Conservation (phyloP, 768 basidiomycete species). For the Trametes cubensis region DNA sequence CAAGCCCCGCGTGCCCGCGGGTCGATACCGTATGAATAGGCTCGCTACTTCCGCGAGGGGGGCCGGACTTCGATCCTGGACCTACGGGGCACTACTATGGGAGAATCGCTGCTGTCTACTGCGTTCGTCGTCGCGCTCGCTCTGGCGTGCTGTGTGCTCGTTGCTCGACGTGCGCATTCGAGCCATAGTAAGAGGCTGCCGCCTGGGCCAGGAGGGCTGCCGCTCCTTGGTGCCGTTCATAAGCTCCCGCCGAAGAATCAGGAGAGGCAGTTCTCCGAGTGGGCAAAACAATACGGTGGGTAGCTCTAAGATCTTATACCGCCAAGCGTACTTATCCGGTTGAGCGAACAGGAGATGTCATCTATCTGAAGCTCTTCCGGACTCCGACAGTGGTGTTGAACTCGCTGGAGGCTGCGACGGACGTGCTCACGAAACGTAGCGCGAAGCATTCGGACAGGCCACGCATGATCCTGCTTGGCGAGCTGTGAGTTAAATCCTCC, state of each 20-base stretch:
- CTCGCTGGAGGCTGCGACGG: conserved; percentile 26
- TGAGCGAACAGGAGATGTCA: conserved; percentile 23
- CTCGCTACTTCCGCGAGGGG: too few species aligned
- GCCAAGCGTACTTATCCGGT: not conserved
- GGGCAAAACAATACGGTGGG: conserved; percentile 24
- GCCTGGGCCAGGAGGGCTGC: conserved; percentile 24
- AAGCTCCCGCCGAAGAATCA: conserved; percentile 22
- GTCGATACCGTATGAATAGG: too few species aligned
- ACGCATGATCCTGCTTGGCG: conserved; percentile 21
- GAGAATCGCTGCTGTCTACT: too few species aligned
- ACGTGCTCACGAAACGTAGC: conserved; percentile 33
- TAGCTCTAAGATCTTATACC: not conserved
- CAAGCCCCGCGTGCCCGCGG: too few species aligned
- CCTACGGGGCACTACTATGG: too few species aligned
- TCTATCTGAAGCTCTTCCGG: conserved; percentile 23
- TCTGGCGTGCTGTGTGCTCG: too few species aligned
- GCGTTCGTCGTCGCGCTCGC: too few species aligned
- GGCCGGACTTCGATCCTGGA: too few species aligned
- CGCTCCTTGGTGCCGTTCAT: conserved; percentile 24
- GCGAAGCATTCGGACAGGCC: conserved; percentile 34
- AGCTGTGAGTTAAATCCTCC: conserved; percentile 20
- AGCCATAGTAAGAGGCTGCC: conserved; percentile 6
- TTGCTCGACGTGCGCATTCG: too few species aligned
- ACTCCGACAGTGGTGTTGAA: conserved; percentile 32
- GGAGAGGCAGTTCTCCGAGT: conserved; percentile 17